Evolutionary conservation across 1,284 basidiomycete species (phyloP), one percentile per base, ranked within the genome.

Genomic region (Fistulinella cinereoalba): DNA sequence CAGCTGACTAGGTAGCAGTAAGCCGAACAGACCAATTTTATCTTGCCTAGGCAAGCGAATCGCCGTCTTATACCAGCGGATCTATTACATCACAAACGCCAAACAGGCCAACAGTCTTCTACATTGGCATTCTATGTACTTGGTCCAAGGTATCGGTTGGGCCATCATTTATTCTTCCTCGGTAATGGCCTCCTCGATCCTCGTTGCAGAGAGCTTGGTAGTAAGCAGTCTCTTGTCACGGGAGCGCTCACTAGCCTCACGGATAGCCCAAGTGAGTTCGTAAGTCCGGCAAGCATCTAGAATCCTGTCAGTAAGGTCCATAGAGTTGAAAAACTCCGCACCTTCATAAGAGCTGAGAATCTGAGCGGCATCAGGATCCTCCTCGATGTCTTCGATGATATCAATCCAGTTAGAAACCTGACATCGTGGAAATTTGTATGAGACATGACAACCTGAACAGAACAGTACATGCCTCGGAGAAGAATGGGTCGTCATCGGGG

Each of bases 401-500:
- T 93, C 89, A 52, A 92, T 86, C 62, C 88, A 78, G 67, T 88
- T 86, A 37, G 88, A 90, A 37, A 93, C 80, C 74, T 74, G 45
- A 18, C 10, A 44, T 28, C 3, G 21, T 22, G 34, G 6, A 27
- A 28, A 22, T 52, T 15, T 47, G 16, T 25, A 40, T 27, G 24
- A 13, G 34, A 18, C 19, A 18, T 18, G 36, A 34, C 43, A 18
- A 22, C 13, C 9, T 9, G 13, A 37, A 42, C 6, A 37, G 21
- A 21, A 16, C 16, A 36, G 29, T 18, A 52, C 59, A 18, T 51
- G 62, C 71, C 69, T 94, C 89, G 21, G 88, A 90, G 76, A 92
- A 92, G 80, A 94, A 94, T 12, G 91, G 90, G 64, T 95, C 92
- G 61, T 95, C 92, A 52, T 93, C 88, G 3, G 78, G 78, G 74